Percentiles rank a stretch among this genome's conserved stretches.
These are phyloP conservation scores for Sclerotinia minor DNA, from an alignment of 2,329 filamentous ascomycete genomes.

Conservation along the genomic window DNA sequence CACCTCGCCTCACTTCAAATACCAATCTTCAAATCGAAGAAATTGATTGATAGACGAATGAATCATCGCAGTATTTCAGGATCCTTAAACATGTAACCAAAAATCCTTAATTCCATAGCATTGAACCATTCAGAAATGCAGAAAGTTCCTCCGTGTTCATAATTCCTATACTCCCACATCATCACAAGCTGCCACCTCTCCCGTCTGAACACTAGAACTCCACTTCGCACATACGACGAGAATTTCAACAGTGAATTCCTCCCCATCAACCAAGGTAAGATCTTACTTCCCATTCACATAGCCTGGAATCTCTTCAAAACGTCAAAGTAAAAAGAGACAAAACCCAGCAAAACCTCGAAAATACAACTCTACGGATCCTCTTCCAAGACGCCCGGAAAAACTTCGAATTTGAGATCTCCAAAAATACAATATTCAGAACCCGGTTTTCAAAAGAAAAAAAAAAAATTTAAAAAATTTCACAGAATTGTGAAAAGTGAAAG, in stretches of 20 bases:
- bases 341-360: not conserved
- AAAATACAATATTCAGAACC: not conserved
- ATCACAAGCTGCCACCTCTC: not conserved
- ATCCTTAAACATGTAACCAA: not conserved
- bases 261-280: not conserved
- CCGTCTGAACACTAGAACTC: not conserved
- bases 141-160: not conserved
- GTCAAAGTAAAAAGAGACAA: not conserved
- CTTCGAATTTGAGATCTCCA: not conserved
- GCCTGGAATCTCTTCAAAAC: not conserved
- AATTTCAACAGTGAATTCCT: not conserved
- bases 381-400: not conserved
- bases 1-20: not conserved
- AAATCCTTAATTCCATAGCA: not conserved
- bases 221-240: not conserved
- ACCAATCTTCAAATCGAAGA: not conserved
- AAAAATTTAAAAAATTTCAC: fast-evolving
- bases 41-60: not conserved
- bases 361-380: not conserved
- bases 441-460: not conserved
- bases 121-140: not conserved
- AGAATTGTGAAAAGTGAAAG: not conserved
- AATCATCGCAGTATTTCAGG: not conserved
- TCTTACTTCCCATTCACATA: not conserved
- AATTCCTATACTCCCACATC: not conserved